Base-by-base conservation (phyloP, 345 rosid species). In the Salix purpurea region DNA sequence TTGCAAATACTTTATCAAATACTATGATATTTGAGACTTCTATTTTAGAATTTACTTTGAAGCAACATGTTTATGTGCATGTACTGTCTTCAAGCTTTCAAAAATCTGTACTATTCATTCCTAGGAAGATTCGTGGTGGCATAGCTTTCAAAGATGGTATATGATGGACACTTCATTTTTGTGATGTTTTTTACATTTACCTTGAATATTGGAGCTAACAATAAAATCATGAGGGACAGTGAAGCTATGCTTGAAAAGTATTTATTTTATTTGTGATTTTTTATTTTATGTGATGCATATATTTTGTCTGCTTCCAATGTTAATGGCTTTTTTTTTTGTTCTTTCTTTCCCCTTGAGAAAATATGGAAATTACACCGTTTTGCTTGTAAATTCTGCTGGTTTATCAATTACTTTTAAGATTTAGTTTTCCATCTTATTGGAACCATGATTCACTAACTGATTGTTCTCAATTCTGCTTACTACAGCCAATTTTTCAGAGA, bases 401-500 rank as follows among this genome's bases (percentile, higher is more conserved):
- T 56, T 56, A 7, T n/a, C 62, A n/a, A 56, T 56, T 56, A 56
- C 28, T 56, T n/a, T 56, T 56, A 56, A 56, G 62, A 56, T 9
- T 56, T 4, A n/a, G 10, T n/a, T n/a, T n/a, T n/a, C 28, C 28
- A 58, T 62, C 60, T 64, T n/a, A 64, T 7, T 48, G 30, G 34
- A 64, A 44, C 48, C 26, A 44, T 36, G 32, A 72, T 16, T 36
- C 2, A n/a, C 18, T 65, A 6, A 15, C 40, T 72, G 58, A 40
- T n/a, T 52, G 36, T 68, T 69, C 72, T 62, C 68, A 19, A 56
- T 71, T 75, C 76, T 65, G 74, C 74, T 14, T 76, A 3, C 37
- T 67, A 76, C 76, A 80, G 83, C 83, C 79, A 18, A 76, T 76
- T 54, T 80, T 80, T 67, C 79, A 80, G 76, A 76, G 83, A 60